Evolutionary conservation across 179 eudicot genomes (phyloP), one percentile per base, ranked within the genome.

Genomic region (Camellia oleifera): DNA sequence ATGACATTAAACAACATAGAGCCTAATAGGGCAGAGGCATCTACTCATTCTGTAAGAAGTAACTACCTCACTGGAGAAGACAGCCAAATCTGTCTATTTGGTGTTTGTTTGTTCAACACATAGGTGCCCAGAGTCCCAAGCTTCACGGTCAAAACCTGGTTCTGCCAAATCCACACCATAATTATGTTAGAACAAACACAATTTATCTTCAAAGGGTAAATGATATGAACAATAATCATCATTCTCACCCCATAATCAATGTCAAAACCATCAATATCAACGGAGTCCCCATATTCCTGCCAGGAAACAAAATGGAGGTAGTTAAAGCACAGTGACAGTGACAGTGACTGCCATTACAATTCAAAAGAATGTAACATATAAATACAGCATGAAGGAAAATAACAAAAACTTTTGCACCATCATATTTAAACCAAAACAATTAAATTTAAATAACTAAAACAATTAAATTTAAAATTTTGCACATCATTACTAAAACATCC

Each of bases 1-100:
- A 48, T 48, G 52, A 48, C 52, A 7, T 48, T 48, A 48, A 48
- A 48, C 7, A 7, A 48, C 52, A 48, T 48, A 48, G 7, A 48
- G 52, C 5, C 52, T 48, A 7, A 48, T 48, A 7, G 7, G 52
- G 52, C 52, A 48, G 52, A 48, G 52, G 52, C 52, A 48, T 48
- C 52, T 0, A 48, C 52, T 48, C 52, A 48, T 48, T 48, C 52
- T 48, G 52, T 48, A 48, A 48, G 52, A 7, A 48, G 52, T 48
- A 48, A 48, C 5, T 48, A 48, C 52, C 52, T 48, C 52, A 48
- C 52, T 48, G 52, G 52, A 7, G 52, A 96, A 63, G 98, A 96
- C 87, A 96, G 79, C 99, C 99, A 96, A 61, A 96, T 88, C 77
- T 96, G 99, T 76, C 99, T 82, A 77, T 96, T 96, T 75, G 99